Evolutionary conservation across 768 basidiomycete species (phyloP).

Genomic region (Leccinum disarticulatum): DNA sequence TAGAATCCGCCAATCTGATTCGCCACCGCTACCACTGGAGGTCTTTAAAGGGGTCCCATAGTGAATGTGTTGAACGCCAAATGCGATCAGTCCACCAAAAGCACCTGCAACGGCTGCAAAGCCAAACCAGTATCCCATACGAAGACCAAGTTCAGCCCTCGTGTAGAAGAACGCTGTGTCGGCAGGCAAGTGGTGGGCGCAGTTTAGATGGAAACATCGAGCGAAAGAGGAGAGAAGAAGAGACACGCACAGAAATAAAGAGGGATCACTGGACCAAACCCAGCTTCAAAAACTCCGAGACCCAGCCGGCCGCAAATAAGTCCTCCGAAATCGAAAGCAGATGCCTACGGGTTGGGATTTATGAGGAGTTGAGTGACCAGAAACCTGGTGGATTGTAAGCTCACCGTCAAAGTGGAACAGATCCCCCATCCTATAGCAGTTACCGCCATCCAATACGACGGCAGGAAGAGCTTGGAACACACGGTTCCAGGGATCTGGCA

Average conservation of each 20-base stretch:
- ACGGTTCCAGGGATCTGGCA: conserved; percentile 69
- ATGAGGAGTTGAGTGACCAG: conserved; percentile 59
- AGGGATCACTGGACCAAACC: conserved; percentile 75
- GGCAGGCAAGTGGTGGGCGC: conserved; percentile 37
- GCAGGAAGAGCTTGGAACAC: conserved; percentile 64
- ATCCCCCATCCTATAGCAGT: conserved; percentile 74
- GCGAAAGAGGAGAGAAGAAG: conserved; percentile 31
- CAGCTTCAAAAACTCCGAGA: conserved; percentile 77
- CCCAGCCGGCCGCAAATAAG: conserved; percentile 57
- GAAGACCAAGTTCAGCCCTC: conserved; percentile 67
- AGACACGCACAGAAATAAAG: conserved; percentile 67
- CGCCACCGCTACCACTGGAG: conserved; percentile 24
- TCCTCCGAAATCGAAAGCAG: conserved; percentile 58
- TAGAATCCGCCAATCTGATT: conserved; percentile 40
- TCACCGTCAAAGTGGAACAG: conserved; percentile 71
- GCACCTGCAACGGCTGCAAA: conserved; percentile 85
- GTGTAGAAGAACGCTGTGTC: conserved; percentile 75
- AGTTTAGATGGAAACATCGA: neutral
- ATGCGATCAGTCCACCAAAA: conserved; percentile 80
- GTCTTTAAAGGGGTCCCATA: conserved; percentile 26
- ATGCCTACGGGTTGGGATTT: conserved; percentile 41
- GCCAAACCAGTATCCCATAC: conserved; percentile 82
- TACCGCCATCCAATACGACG: conserved; percentile 64
- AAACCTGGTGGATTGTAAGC: conserved; percentile 62
- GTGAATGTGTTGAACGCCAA: conserved; percentile 72